Evolutionary conservation across 2,329 filamentous ascomycete genomes (phyloP).

Genomic region (Neofusicoccum ribis): DNA sequence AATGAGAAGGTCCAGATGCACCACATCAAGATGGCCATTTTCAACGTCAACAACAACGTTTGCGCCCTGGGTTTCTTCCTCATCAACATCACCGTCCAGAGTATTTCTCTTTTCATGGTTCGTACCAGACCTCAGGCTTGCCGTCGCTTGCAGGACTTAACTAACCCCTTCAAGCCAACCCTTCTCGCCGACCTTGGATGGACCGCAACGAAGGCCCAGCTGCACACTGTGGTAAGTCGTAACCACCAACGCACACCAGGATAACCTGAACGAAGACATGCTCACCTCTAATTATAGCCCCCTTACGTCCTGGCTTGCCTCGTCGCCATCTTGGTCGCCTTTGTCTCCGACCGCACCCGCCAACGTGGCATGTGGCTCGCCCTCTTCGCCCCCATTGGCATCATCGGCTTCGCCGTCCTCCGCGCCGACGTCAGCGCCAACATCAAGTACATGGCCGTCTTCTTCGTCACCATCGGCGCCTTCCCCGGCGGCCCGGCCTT

Average conservation of each 20-base stretch:
- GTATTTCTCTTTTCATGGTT: constrained; percentile 42
- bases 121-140: constrained; percentile 27
- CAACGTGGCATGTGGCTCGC: constrained; percentile 40
- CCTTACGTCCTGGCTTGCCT: constrained; percentile 41
- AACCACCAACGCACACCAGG: not conserved
- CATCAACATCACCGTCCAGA: constrained; percentile 62
- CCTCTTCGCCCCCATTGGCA: constrained; percentile 42
- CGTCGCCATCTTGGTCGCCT: constrained; percentile 38
- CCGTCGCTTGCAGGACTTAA: not conserved
- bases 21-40: constrained; percentile 54
- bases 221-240: constrained; percentile 32
- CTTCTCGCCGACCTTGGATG: constrained; percentile 40
- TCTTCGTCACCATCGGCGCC: constrained; percentile 56
- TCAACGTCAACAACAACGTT: constrained; percentile 61
- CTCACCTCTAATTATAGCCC: constrained; percentile 23
- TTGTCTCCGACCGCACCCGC: constrained; percentile 38
- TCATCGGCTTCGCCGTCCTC: constrained; percentile 55
- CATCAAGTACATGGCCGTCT: constrained; percentile 55
- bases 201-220: constrained; percentile 39
- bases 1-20: too few relatives aligned
- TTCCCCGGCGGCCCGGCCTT: constrained; percentile 61
- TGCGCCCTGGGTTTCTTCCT: constrained; percentile 60
- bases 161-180: constrained; percentile 33
- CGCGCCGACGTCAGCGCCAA: constrained; percentile 46
- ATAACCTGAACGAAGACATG: not conserved